phyloP scores from a whole-genome alignment of 1,139 yeast species.

The Hansenula lynferdii region DNA sequence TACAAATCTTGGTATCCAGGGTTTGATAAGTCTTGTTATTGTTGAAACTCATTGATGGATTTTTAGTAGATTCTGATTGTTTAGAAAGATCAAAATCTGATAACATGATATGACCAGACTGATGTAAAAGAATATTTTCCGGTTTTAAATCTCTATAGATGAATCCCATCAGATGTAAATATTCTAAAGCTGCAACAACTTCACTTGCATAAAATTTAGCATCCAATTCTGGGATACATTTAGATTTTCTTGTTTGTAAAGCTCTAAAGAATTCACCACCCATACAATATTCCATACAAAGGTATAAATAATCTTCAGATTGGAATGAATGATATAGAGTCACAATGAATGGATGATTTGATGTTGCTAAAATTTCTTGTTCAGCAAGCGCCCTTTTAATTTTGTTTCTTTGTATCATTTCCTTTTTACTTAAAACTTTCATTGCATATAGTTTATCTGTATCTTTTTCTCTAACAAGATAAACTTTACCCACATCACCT shows the following conservation, averaged over 20 bases:
- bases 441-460: conserved; percentile 80
- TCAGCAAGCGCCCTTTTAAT: conserved; percentile 94
- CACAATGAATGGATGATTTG: conserved; percentile 96
- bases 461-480: conserved; percentile 76
- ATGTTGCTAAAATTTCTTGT: conserved; percentile 92
- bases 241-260: conserved; percentile 82
- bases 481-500: conserved; percentile 98
- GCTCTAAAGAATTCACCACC: conserved; percentile 99
- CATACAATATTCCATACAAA: conserved; percentile 99
- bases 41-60: conserved; percentile 35
- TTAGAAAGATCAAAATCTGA: conserved; percentile 95
- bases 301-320: conserved; percentile 84
- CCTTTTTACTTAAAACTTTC: conserved; percentile 86
- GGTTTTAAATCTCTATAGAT: conserved; percentile 95
- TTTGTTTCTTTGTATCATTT: conserved; percentile 93
- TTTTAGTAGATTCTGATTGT: conserved; percentile 68
- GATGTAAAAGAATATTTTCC: conserved; percentile 88
- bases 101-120: conserved; percentile 96
- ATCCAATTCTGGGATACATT: conserved; percentile 84
- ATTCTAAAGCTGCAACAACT: conserved; percentile 95
- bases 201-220: conserved; percentile 96
- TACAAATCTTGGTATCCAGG: conserved; percentile 88
- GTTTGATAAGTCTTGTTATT: conserved; percentile 24
- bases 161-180: conserved; percentile 93
- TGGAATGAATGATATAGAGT: conserved; percentile 96